phyloP scores from a whole-genome alignment of 306 rosid species.

The Dicorynia guianensis region DNA sequence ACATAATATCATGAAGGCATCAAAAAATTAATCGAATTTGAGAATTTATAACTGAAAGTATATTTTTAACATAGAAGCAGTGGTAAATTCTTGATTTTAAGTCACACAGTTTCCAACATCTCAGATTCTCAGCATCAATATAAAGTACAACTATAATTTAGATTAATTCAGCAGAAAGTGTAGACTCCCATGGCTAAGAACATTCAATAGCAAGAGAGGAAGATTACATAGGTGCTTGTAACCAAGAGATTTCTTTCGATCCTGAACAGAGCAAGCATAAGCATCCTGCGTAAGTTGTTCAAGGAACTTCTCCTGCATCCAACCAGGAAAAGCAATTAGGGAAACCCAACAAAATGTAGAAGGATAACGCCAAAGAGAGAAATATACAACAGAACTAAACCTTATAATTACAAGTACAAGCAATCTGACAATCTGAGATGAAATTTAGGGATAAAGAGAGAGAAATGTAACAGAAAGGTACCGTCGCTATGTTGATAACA shows the following conservation, averaged over 20 bases:
- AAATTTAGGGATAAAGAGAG: neutral
- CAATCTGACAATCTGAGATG: no score
- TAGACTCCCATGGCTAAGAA: neutral
- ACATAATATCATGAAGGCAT: no score
- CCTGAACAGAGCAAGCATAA: slow-evolving; percentile 55
- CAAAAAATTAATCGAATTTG: no score
- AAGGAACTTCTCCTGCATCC: slow-evolving; percentile 82
- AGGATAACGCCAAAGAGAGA: no score
- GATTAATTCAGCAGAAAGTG: no score
- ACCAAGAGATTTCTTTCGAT: slow-evolving; percentile 71
- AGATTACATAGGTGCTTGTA: slow-evolving; percentile 81
- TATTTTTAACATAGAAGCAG: neutral
- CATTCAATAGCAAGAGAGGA: slow-evolving; percentile 1
- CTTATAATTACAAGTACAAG: no score
- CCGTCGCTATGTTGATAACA: slow-evolving; percentile 79
- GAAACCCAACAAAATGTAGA: no score
- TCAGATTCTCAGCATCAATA: no score
- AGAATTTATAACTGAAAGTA: neutral
- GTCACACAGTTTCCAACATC: no score
- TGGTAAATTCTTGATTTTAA: no score
- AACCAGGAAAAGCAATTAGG: slow-evolving; percentile 3
- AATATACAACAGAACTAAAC: no score
- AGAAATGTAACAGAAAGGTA: slow-evolving; percentile 11
- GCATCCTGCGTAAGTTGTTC: slow-evolving; percentile 68
- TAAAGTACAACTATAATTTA: neutral